Conservation (phyloP, 2,329 filamentous ascomycete genomes). For the Chalaropsis ovoidea region DNA sequence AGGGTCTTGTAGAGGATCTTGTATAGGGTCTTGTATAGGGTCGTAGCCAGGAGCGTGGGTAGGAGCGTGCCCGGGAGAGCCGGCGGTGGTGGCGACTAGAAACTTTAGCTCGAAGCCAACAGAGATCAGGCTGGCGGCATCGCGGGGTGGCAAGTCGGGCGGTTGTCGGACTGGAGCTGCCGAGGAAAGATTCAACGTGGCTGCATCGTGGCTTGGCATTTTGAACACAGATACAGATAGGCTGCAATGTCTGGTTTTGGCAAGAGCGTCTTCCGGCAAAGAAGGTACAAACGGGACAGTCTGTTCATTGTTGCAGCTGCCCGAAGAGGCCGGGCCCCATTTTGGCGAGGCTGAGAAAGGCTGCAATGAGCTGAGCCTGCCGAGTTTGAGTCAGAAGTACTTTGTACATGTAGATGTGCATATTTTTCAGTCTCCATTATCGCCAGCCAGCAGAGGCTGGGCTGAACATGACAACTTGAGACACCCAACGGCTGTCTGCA, state of each 20-base stretch:
- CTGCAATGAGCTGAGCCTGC: too few species aligned
- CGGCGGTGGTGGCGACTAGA: constrained; percentile 29
- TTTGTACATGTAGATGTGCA: too few species aligned
- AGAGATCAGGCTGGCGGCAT: constrained; percentile 15
- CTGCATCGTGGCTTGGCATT: too few species aligned
- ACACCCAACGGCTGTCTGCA: background rate
- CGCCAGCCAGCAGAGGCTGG: too few species aligned
- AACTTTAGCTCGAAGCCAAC: constrained; percentile 33
- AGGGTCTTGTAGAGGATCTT: constrained; percentile 1
- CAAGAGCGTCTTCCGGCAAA: too few species aligned
- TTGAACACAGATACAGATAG: too few species aligned
- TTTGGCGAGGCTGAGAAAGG: background rate
- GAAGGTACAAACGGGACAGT: background rate
- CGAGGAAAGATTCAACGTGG: background rate
- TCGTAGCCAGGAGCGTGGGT: background rate
- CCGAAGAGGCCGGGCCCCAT: background rate
- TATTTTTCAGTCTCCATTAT: background rate
- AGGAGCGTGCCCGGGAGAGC: constrained; percentile 20
- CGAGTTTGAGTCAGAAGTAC: too few species aligned
- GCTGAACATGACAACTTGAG: background rate
- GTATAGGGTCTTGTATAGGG: constrained; percentile 10
- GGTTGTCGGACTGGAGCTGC: background rate
- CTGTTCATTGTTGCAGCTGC: background rate
- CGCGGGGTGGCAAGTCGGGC: background rate
- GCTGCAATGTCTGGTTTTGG: too few species aligned